phyloP scores from a whole-genome alignment of 1,284 basidiomycete genomes.

The Ganoderma lucidum region DNA sequence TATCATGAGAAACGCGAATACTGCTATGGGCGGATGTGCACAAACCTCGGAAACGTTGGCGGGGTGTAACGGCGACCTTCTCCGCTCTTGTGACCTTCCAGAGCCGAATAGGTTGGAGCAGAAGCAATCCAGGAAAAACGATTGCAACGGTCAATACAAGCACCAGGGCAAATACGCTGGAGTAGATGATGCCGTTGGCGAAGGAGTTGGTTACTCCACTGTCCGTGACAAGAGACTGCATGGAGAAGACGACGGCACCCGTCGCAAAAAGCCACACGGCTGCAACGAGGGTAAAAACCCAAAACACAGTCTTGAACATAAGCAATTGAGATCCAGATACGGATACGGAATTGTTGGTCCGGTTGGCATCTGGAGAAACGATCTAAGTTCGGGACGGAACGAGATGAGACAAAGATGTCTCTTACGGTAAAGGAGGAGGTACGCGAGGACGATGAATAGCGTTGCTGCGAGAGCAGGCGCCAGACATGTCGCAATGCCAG shows the following conservation, averaged over 20 bases:
- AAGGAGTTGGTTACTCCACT: slow-evolving; percentile 54
- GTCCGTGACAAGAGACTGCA: slow-evolving; percentile 61
- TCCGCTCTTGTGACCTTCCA: slow-evolving; percentile 62
- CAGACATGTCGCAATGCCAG: slow-evolving; percentile 71
- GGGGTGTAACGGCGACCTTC: slow-evolving; percentile 70
- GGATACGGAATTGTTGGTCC: slow-evolving; percentile 65
- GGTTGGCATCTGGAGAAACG: slow-evolving; percentile 51
- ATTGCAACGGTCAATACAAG: slow-evolving; percentile 75
- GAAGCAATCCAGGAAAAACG: slow-evolving; percentile 71
- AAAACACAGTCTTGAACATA: slow-evolving; percentile 75
- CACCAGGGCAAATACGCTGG: slow-evolving; percentile 67
- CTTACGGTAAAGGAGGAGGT: slow-evolving; percentile 67
- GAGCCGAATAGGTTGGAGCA: slow-evolving; percentile 74
- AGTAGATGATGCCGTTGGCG: slow-evolving; percentile 77
- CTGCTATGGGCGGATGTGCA: slow-evolving; percentile 12
- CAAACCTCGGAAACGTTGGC: slow-evolving; percentile 81
- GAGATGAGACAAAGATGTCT: slow-evolving; percentile 14
- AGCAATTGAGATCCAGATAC: slow-evolving; percentile 66
- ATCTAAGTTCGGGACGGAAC: background rate
- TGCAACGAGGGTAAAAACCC: slow-evolving; percentile 61
- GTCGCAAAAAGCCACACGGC: slow-evolving; percentile 69
- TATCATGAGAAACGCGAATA: slow-evolving; percentile 16
- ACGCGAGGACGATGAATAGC: slow-evolving; percentile 62
- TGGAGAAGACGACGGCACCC: slow-evolving; percentile 73
- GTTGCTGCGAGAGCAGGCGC: slow-evolving; percentile 69